These are phyloP conservation scores for Sporothrix brasiliensis DNA, from an alignment of 2,329 filamentous ascomycete genomes.

Conservation along the genomic window DNA sequence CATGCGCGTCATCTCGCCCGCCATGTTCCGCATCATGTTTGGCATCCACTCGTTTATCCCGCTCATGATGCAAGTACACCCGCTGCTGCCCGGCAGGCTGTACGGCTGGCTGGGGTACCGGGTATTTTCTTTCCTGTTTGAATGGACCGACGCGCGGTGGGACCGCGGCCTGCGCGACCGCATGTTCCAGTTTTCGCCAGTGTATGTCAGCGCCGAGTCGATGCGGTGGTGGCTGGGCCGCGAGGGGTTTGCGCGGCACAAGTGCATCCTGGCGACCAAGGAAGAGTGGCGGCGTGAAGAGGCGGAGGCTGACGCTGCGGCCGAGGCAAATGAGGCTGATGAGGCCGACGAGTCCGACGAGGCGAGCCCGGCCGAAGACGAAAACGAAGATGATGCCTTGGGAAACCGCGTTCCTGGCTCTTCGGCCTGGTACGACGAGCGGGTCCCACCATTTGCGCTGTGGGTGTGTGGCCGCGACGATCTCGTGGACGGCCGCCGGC, in stretches of 20 bases:
- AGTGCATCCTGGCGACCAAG: slow-evolving; percentile 80
- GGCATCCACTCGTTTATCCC: slow-evolving; percentile 94
- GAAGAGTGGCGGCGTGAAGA: slow-evolving; percentile 68
- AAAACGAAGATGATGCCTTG: slow-evolving; percentile 32
- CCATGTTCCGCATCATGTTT: slow-evolving; percentile 78
- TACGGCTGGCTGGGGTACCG: slow-evolving; percentile 85
- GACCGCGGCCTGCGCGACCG: slow-evolving; percentile 76
- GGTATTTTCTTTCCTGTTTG: slow-evolving; percentile 86
- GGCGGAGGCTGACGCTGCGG: slow-evolving; percentile 40
- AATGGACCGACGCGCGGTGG: slow-evolving; percentile 85
- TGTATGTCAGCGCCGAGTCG: slow-evolving; percentile 84
- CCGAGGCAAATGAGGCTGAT: slow-evolving; percentile 19
- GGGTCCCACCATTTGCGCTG: slow-evolving; percentile 79
- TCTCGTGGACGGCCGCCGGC: slow-evolving; percentile 76
- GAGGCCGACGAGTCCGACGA: slow-evolving; percentile 34
- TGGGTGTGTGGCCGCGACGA: slow-evolving; percentile 85
- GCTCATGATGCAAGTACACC: slow-evolving; percentile 85
- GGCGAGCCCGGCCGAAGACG: slow-evolving; percentile 19
- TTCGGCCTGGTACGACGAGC: slow-evolving; percentile 79
- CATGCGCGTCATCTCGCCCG: slow-evolving; percentile 77
- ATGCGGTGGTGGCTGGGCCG: slow-evolving; percentile 96
- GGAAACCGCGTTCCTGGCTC: slow-evolving; percentile 51
- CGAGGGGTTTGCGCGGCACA: slow-evolving; percentile 77
- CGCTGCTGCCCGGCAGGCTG: slow-evolving; percentile 62
- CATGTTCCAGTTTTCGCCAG: slow-evolving; percentile 90